Conservation (phyloP, 2,329 filamentous ascomycete genomes). For the Colletotrichum simmondsii region DNA sequence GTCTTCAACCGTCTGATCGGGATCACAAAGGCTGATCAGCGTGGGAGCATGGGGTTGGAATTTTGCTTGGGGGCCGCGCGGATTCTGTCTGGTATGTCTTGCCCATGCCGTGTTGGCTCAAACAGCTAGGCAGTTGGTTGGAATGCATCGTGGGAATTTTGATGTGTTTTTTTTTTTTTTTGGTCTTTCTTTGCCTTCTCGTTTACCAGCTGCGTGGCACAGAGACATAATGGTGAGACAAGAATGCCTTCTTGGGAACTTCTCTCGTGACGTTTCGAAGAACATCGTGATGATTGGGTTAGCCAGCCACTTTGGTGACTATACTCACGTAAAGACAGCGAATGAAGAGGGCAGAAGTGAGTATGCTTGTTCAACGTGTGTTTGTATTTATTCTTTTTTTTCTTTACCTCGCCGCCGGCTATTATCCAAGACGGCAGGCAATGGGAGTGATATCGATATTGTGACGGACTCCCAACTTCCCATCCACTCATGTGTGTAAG, state of each 20-base stretch:
- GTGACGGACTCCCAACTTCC: not conserved
- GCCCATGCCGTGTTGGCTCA: not conserved
- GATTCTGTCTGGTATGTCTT: not conserved
- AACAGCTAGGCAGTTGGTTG: not conserved
- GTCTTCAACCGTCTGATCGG: not conserved
- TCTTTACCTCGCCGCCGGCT: not conserved
- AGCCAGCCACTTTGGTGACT: too few relatives aligned
- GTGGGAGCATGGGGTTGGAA: not conserved
- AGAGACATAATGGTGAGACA: not conserved
- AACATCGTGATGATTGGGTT: not conserved
- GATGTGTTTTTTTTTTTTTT: too few relatives aligned
- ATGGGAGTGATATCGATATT: too few relatives aligned
- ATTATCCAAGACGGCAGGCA: not conserved
- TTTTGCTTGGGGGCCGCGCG: too few relatives aligned
- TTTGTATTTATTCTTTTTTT: not conserved
- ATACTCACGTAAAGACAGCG: too few relatives aligned
- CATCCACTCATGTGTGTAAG: not conserved
- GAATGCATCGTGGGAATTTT: not conserved
- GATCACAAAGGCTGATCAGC: not conserved
- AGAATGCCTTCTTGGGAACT: not conserved
- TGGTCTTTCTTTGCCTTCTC: too few relatives aligned
- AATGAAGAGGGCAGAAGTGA: too few relatives aligned
- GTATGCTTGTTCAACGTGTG: not conserved
- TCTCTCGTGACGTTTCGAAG: not conserved
- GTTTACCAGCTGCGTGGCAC: not conserved